A percentile compares a stretch with the other conserved stretches of the same genome.
These are phyloP conservation scores for Xylaria digitata DNA, from an alignment of 2,329 filamentous ascomycete species.

Conservation along the genomic window DNA sequence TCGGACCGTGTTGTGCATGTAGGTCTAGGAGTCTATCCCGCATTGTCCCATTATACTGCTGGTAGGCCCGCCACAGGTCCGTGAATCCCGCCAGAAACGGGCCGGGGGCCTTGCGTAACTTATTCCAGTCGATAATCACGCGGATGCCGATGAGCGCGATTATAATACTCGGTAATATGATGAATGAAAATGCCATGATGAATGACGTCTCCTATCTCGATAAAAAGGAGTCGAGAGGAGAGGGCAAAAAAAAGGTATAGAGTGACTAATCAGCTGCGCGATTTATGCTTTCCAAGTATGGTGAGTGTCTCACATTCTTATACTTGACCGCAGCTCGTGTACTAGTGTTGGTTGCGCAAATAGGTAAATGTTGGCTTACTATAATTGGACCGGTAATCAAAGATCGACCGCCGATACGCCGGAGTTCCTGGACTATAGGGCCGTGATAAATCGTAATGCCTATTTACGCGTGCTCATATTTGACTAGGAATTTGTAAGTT, in stretches of 20 bases:
- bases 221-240: neutral
- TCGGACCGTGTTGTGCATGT: slow-evolving; percentile 40
- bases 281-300: neutral
- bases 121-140: slow-evolving; percentile 40
- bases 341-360: too few relatives aligned
- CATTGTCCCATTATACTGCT: slow-evolving; percentile 43
- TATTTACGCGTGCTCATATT: neutral
- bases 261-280: neutral
- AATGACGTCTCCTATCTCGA: neutral
- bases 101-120: slow-evolving; percentile 43
- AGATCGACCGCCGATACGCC: neutral
- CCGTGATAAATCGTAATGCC: neutral
- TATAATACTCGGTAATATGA: slow-evolving; percentile 23
- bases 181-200: slow-evolving; percentile 33
- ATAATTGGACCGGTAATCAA: neutral
- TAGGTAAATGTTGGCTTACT: neutral
- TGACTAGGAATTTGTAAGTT: neutral
- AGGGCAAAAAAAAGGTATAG: neutral
- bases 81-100: slow-evolving; percentile 42
- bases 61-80: slow-evolving; percentile 45
- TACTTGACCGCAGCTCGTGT: neutral
- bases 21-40: slow-evolving; percentile 41
- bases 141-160: slow-evolving; percentile 32
- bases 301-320: neutral
- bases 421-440: neutral